phyloP scores from a whole-genome alignment of 768 basidiomycete genomes.

The Termitomyces sp. region DNA sequence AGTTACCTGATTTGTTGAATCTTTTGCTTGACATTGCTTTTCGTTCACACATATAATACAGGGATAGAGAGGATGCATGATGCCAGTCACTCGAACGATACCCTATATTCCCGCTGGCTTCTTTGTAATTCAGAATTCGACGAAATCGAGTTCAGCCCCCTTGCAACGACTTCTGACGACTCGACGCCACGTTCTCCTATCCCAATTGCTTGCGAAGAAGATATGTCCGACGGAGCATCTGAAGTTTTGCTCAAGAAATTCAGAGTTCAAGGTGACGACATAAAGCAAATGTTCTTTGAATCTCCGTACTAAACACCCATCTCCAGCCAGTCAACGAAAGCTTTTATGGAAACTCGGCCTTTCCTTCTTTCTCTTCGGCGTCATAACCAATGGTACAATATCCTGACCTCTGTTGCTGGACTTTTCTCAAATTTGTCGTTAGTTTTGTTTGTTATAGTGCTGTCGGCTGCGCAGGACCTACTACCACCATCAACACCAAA shows the following conservation, averaged over 20 bases:
- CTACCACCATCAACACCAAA: constrained; percentile 90
- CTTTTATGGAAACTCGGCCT: constrained; percentile 34
- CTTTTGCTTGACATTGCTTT: neutral
- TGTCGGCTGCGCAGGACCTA: constrained; percentile 92
- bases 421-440: neutral
- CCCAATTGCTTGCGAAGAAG: neutral
- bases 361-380: constrained; percentile 89
- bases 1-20: neutral
- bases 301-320: neutral
- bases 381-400: constrained; percentile 80
- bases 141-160: neutral
- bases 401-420: neutral
- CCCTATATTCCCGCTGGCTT: neutral
- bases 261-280: neutral
- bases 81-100: neutral
- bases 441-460: constrained; percentile 95
- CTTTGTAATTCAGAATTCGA: neutral
- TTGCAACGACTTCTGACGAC: neutral
- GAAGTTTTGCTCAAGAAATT: neutral
- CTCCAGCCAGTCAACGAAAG: constrained; percentile 6
- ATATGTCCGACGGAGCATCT: neutral
- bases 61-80: neutral
- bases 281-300: neutral
- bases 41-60: neutral
- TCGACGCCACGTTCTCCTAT: neutral